These are phyloP conservation scores for Colletotrichum paranaense DNA, from an alignment of 2,329 filamentous ascomycete genomes.

Conservation along the genomic window DNA sequence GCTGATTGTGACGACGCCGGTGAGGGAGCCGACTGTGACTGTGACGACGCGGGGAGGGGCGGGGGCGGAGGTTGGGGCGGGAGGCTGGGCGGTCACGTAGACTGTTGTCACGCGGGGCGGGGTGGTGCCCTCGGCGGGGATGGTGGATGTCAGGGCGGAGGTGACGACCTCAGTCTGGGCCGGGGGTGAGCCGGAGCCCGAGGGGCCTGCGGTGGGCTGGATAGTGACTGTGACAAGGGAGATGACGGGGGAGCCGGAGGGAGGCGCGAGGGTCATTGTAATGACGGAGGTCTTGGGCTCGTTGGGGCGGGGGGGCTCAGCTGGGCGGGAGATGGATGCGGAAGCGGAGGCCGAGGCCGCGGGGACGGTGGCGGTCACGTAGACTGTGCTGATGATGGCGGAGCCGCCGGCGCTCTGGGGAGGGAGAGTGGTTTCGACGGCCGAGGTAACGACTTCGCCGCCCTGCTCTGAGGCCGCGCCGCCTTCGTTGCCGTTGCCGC, in stretches of 20 bases:
- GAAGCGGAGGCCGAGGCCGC: neutral
- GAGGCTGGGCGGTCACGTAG: conserved; percentile 25
- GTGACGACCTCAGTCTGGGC: conserved; percentile 8
- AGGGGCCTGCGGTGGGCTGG: conserved; percentile 23
- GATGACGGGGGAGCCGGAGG: conserved; percentile 20
- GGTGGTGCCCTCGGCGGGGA: conserved; percentile 25
- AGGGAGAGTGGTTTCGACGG: conserved; percentile 16
- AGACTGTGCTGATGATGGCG: conserved; percentile 9
- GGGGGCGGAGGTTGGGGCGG: conserved; percentile 10
- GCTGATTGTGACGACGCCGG: conserved; percentile 34
- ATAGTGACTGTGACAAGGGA: conserved; percentile 32
- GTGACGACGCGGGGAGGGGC: conserved; percentile 30
- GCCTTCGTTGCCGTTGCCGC: no score
- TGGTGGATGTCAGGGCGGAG: conserved; percentile 27
- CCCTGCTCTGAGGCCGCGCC: neutral
- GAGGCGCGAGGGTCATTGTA: conserved; percentile 29
- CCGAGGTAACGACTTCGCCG: conserved; percentile 12
- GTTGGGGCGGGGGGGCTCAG: conserved; percentile 13
- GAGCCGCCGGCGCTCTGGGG: conserved; percentile 17
- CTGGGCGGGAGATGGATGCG: neutral
- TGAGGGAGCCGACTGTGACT: conserved; percentile 30
- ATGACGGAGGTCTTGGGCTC: conserved; percentile 34
- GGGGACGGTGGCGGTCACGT: conserved; percentile 6
- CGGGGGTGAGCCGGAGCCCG: conserved; percentile 19
- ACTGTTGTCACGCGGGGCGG: conserved; percentile 27